These are phyloP conservation scores for Fusarium sp. DNA, from an alignment of 2,329 filamentous ascomycete genomes.

Conservation along the genomic window DNA sequence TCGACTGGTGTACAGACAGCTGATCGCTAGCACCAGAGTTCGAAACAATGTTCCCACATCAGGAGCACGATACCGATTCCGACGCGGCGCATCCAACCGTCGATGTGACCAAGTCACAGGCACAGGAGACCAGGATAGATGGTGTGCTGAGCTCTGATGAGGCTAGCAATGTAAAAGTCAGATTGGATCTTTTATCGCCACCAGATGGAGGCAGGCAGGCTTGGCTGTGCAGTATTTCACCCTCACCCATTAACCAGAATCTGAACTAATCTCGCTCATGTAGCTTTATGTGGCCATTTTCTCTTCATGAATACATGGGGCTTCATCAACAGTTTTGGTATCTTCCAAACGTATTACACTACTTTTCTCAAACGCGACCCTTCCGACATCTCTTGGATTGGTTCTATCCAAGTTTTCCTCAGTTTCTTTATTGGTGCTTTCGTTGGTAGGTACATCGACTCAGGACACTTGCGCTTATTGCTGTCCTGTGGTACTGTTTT, in stretches of 20 bases:
- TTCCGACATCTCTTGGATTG: slow-evolving; percentile 64
- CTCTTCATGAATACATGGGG: slow-evolving; percentile 53
- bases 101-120: background rate
- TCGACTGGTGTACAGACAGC: background rate
- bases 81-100: background rate
- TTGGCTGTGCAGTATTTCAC: slow-evolving; percentile 10
- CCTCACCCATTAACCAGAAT: slow-evolving; percentile 5
- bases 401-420: slow-evolving; percentile 63
- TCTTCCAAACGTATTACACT: slow-evolving; percentile 63
- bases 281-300: slow-evolving; percentile 24
- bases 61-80: background rate
- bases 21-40: background rate
- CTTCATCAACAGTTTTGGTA: slow-evolving; percentile 64
- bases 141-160: background rate
- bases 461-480: slow-evolving; percentile 57
- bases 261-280: slow-evolving; percentile 42
- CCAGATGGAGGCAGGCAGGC: slow-evolving; percentile 18
- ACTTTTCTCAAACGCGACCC: slow-evolving; percentile 51
- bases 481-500: background rate
- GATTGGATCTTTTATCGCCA: background rate
- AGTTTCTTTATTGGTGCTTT: slow-evolving; percentile 64
- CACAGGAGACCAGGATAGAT: background rate
- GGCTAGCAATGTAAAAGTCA: background rate
- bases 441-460: slow-evolving; percentile 63
- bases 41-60: background rate